Evolutionary conservation across 2,329 filamentous ascomycete species (phyloP), one percentile per base, ranked within the genome.

Genomic region (Bipolaris cookei): DNA sequence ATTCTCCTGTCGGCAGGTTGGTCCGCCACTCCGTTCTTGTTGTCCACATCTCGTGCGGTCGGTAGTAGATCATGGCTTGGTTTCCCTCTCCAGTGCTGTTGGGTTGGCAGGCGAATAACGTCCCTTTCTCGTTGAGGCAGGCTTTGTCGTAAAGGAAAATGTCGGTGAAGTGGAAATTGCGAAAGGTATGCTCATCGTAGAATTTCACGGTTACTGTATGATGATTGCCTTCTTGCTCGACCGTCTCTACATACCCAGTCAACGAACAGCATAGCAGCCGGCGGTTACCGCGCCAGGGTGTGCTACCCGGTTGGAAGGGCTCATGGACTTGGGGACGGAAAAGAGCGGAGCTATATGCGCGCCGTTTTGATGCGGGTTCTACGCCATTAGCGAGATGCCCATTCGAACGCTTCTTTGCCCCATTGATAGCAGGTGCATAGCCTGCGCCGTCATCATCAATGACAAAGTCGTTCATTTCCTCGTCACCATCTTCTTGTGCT

Each of bases 121-220:
- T 84, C 14, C 95, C 94, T 54, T 91, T 88, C 56, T 96, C 90
- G 66, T 91, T 83, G 4, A 99, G 82, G 70, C 94, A 98, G 18
- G 95, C 94, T 77, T 97, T 97, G 78, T 99, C 95, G 77, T 98
- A 98, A 3, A 92, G 83, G 73, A 92, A 97, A 0, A 92, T 94
- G 73, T 99, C 95, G 11, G 93, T 98, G 75, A 99, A 98, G 79
- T 98, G 95, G 69, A 97, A 97, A 75, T 98, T 92, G 45, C 94
- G 86, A 74, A 97, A 90, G 57, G 90, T 88, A 66, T 96, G 92
- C 56, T 92, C 90, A 75, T 99, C 96, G 74, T 98, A 97, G 75
- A 99, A 99, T 70, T 98, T 95, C 1, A 98, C 93, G 0, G 93
- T 97, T 10, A 99, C 89, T 1, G 95, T 99, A 73, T 98, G 76